phyloP scores from a whole-genome alignment of 164 flowering plant species.

The Malania oleifera region DNA sequence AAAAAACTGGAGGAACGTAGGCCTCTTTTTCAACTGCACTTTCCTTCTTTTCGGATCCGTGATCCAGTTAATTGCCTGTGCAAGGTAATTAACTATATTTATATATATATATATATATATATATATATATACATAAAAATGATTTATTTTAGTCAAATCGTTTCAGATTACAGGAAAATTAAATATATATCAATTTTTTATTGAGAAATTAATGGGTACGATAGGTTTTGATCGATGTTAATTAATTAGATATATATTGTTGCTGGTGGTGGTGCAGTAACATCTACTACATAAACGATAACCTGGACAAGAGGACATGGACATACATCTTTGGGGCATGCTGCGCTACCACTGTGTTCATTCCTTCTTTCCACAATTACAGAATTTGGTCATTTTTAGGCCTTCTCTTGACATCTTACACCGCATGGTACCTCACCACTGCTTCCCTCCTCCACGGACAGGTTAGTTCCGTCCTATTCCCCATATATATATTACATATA shows the following conservation, averaged over 20 bases:
- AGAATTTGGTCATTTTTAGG: slow-evolving; percentile 74
- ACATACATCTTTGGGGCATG: slow-evolving; percentile 78
- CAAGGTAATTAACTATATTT: slow-evolving; percentile 61
- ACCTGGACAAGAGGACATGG: slow-evolving; percentile 75
- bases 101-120: too few relatives aligned
- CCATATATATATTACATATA: slow-evolving; percentile 3
- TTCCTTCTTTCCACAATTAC: slow-evolving; percentile 73
- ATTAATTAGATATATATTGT: too few relatives aligned
- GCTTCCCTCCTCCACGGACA: slow-evolving; percentile 73
- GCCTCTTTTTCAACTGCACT: slow-evolving; percentile 71
- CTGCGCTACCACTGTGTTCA: slow-evolving; percentile 73
- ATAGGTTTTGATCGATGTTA: too few relatives aligned
- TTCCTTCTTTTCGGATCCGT: slow-evolving; percentile 76
- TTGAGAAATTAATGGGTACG: too few relatives aligned
- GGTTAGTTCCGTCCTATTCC: slow-evolving; percentile 23
- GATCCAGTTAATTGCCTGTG: slow-evolving; percentile 72
- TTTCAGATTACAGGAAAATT: not conserved
- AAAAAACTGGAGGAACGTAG: slow-evolving; percentile 63
- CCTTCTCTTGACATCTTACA: slow-evolving; percentile 64
- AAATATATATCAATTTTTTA: too few relatives aligned
- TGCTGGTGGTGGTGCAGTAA: slow-evolving; percentile 70
- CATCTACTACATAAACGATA: slow-evolving; percentile 74
- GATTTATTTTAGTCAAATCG: too few relatives aligned
- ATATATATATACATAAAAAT: too few relatives aligned
- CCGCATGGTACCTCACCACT: slow-evolving; percentile 69